Conservation (phyloP, 495 filamentous ascomycete genomes). For the Trichocladium antarcticum region DNA sequence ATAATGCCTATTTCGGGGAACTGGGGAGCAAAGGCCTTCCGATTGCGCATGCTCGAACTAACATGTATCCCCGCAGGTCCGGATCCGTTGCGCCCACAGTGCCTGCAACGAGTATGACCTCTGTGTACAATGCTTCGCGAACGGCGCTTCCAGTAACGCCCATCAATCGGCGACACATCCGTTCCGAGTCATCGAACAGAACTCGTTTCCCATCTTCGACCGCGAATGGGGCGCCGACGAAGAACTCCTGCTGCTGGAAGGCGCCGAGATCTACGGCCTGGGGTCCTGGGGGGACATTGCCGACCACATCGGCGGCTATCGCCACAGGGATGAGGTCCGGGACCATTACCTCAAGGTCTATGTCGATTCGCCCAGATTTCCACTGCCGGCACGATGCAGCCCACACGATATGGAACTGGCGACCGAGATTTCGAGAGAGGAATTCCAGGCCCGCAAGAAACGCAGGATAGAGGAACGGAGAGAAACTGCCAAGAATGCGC, state of each 20-base stretch:
- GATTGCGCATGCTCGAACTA: constrained; percentile 5
- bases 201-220: constrained; percentile 92
- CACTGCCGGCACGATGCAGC: constrained; percentile 71
- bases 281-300: constrained; percentile 97
- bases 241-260: constrained; percentile 82
- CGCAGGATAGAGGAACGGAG: constrained; percentile 85
- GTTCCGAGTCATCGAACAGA: constrained; percentile 92
- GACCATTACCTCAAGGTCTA: constrained; percentile 89
- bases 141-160: constrained; percentile 60
- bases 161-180: constrained; percentile 79
- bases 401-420: constrained; percentile 67
- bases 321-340: constrained; percentile 86
- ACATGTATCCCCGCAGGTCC: constrained; percentile 49
- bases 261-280: constrained; percentile 92
- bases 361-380: constrained; percentile 69
- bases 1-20: background rate
- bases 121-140: constrained; percentile 88
- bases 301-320: constrained; percentile 92
- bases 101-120: constrained; percentile 90
- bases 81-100: constrained; percentile 77
- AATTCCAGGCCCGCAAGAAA: constrained; percentile 92
- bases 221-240: constrained; percentile 96
- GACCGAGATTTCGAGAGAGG: constrained; percentile 71
- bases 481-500: constrained; percentile 72
- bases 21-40: constrained; percentile 12